Evolutionary conservation across 108 stramenopile genomes (phyloP).

Genomic region (Epithemia pelagica): DNA sequence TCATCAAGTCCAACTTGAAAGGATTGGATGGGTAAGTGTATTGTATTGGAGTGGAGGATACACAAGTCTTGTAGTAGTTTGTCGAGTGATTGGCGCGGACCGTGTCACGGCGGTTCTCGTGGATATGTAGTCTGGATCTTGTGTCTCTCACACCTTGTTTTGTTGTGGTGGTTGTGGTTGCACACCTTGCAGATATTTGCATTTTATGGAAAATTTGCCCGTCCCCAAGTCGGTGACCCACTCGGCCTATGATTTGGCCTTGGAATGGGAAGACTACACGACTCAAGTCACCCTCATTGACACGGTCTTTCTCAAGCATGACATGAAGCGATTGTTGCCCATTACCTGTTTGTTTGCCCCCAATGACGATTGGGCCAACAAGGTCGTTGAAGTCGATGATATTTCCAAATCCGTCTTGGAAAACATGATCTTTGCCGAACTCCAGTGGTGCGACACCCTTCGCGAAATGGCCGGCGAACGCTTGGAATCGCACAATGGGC

Average conservation of each 20-base stretch:
- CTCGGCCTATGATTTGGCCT: constrained; percentile 6
- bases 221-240: constrained; percentile 6
- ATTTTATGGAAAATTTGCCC: constrained; percentile 11
- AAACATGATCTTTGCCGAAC: constrained; percentile 8
- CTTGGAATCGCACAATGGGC: constrained; percentile 11
- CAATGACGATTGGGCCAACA: constrained; percentile 10
- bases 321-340: constrained; percentile 6
- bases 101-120: too few relatives aligned
- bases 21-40: constrained; percentile 17
- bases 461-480: neutral
- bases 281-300: constrained; percentile 4
- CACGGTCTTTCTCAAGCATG: constrained; percentile 3
- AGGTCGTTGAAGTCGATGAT: constrained; percentile 7
- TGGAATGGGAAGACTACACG: neutral
- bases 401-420: constrained; percentile 8
- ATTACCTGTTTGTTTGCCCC: constrained; percentile 10
- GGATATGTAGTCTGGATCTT: too few relatives aligned
- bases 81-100: too few relatives aligned
- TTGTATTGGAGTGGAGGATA: neutral
- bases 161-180: too few relatives aligned
- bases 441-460: constrained; percentile 7
- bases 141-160: too few relatives aligned
- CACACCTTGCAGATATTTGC: neutral
- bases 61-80: too few relatives aligned
- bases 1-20: constrained; percentile 5